These are phyloP conservation scores for Colletotrichum eremochloae DNA, from an alignment of 2,329 filamentous ascomycete species.

Conservation along the genomic window DNA sequence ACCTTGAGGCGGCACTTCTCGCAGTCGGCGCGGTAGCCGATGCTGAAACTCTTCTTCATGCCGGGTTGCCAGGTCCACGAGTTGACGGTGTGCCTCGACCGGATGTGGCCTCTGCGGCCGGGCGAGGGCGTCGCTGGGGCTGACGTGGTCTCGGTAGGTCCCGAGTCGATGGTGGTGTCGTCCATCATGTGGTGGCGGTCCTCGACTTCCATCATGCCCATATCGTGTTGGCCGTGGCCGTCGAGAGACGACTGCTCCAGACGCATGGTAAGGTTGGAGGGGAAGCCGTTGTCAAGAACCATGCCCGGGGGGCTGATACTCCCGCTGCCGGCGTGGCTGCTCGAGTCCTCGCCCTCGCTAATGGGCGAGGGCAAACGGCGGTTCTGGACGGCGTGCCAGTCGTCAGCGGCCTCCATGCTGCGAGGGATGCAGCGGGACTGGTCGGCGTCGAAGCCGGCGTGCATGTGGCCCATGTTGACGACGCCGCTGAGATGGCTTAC, in stretches of 20 bases:
- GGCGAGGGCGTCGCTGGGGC: conserved; percentile 56
- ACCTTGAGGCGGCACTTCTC: conserved; percentile 82
- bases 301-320: conserved; percentile 53
- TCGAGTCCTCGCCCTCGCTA: conserved; percentile 65
- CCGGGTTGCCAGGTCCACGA: conserved; percentile 72
- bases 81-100: conserved; percentile 71
- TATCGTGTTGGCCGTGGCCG: conserved; percentile 39
- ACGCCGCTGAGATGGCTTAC: conserved; percentile 52
- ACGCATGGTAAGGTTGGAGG: conserved; percentile 52
- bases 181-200: conserved; percentile 17
- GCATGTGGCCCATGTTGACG: conserved; percentile 56
- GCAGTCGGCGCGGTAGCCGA: conserved; percentile 83
- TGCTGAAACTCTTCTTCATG: conserved; percentile 80
- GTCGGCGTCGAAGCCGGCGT: conserved; percentile 51
- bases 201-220: conserved; percentile 53
- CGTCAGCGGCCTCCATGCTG: conserved; percentile 58
- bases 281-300: conserved; percentile 51
- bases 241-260: conserved; percentile 47
- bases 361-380: conserved; percentile 71
- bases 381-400: conserved; percentile 67
- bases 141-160: conserved; percentile 45
- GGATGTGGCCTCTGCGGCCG: conserved; percentile 67
- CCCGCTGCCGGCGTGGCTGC: conserved; percentile 41
- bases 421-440: conserved; percentile 63
- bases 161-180: conserved; percentile 22